Evolutionary conservation across 169 alveolate species (phyloP).

Genomic region (Eimeria praecox): DNA sequence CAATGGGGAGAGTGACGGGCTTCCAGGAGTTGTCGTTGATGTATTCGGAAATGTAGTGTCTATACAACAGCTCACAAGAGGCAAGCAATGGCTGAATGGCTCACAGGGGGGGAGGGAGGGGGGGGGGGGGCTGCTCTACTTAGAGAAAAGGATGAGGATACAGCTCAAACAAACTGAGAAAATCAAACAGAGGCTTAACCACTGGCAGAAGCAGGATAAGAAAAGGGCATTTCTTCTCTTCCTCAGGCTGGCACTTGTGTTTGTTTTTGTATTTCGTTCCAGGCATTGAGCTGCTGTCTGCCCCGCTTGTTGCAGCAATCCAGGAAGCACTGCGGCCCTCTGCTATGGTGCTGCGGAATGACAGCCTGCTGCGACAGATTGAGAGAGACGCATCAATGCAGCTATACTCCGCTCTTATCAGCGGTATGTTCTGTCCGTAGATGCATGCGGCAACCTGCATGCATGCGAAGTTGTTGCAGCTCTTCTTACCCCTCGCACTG

Average conservation of each 20-base stretch:
- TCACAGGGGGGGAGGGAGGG: too few relatives aligned
- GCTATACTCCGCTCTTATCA: not conserved
- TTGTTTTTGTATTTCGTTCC: not conserved
- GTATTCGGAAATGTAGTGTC: slow-evolving; percentile 74
- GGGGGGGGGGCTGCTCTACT: too few relatives aligned
- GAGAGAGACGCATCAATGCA: slow-evolving; percentile 17
- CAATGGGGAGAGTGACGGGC: slow-evolving; percentile 84
- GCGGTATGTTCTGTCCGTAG: not conserved
- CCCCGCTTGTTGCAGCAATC: slow-evolving; percentile 5
- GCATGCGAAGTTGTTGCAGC: not conserved
- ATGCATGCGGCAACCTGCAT: not conserved
- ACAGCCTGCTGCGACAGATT: slow-evolving; percentile 39
- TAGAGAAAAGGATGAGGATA: too few relatives aligned
- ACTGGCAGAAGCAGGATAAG: too few relatives aligned
- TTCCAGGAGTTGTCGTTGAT: slow-evolving; percentile 86
- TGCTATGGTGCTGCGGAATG: slow-evolving; percentile 43
- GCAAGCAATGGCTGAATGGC: slow-evolving; percentile 25
- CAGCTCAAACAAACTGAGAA: too few relatives aligned
- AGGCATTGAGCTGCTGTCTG: slow-evolving; percentile 73
- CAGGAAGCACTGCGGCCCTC: slow-evolving; percentile 6
- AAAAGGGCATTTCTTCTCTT: too few relatives aligned
- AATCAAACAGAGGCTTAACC: too few relatives aligned
- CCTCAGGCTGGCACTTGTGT: too few relatives aligned
- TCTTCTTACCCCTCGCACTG: not conserved
- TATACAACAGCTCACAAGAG: slow-evolving; percentile 69